A percentile compares a stretch with the other conserved stretches of the same genome.
Evolutionary conservation across 139 green algal genomes (phyloP).

Genomic region (Coccomyxa sp.): DNA sequence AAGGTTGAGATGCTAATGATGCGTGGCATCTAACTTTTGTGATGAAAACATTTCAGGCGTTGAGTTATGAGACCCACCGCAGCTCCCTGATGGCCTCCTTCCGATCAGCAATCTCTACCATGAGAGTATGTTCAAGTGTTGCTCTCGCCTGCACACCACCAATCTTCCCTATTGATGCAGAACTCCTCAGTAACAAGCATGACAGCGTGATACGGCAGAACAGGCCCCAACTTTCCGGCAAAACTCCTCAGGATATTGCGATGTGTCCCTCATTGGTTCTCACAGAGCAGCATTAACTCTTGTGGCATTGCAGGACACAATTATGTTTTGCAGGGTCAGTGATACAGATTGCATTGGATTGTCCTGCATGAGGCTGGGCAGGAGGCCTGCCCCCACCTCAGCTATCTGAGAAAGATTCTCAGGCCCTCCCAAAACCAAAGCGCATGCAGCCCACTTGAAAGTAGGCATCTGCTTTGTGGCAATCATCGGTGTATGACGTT

Average conservation of each 20-base stretch:
- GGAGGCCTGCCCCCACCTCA: too few relatives aligned
- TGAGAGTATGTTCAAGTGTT: conserved; percentile 2
- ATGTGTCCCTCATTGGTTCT: neutral
- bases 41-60: too few relatives aligned
- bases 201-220: neutral
- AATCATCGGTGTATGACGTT: neutral
- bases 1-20: too few relatives aligned
- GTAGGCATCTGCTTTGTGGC: neutral
- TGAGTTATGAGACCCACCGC: neutral
- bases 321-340: too few relatives aligned
- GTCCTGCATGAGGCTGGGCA: too few relatives aligned
- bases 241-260: neutral
- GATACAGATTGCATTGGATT: too few relatives aligned
- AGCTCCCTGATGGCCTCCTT: neutral
- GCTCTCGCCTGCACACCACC: conserved; percentile 4
- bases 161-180: neutral
- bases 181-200: neutral
- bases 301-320: neutral
- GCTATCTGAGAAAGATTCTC: too few relatives aligned
- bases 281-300: neutral
- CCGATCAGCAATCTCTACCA: neutral
- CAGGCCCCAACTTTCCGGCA: neutral
- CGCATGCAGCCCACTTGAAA: neutral
- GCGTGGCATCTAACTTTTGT: too few relatives aligned
- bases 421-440: neutral